These are phyloP conservation scores for Handroanthus guayacan DNA, from an alignment of 257 asterid genomes.

Conservation along the genomic window DNA sequence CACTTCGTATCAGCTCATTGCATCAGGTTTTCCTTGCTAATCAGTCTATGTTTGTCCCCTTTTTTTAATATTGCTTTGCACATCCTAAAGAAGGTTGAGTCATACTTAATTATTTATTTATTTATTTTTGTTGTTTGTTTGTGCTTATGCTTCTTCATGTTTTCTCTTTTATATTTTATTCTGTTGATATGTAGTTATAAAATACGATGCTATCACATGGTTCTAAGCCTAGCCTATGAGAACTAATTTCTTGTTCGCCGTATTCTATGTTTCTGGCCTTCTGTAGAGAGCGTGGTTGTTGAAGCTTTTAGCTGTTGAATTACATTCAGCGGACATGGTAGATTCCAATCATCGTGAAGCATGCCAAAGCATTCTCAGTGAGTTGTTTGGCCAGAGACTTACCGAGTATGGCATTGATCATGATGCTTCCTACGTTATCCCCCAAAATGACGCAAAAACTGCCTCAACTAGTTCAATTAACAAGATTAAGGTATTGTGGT, in stretches of 20 bases:
- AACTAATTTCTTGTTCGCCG: slow-evolving; percentile 18
- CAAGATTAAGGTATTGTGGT: slow-evolving; percentile 71
- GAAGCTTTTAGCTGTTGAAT: slow-evolving; percentile 88
- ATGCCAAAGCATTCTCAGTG: slow-evolving; percentile 74
- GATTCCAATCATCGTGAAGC: slow-evolving; percentile 78
- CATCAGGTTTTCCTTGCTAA: slow-evolving; percentile 75
- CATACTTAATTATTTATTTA: neutral
- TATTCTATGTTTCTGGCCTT: slow-evolving; percentile 33
- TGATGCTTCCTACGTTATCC: slow-evolving; percentile 43
- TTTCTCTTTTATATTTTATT: slow-evolving; percentile 20
- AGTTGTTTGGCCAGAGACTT: slow-evolving; percentile 69
- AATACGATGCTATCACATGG: neutral
- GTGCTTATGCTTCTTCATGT: slow-evolving; percentile 7
- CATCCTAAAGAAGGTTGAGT: neutral
- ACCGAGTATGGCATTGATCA: slow-evolving; percentile 52
- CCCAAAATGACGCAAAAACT: slow-evolving; percentile 45
- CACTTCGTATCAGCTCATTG: slow-evolving; percentile 90
- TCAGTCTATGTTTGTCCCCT: slow-evolving; percentile 18
- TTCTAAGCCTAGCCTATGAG: slow-evolving; percentile 20
- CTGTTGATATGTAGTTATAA: slow-evolving; percentile 1
- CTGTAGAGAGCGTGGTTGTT: slow-evolving; percentile 93
- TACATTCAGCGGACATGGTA: slow-evolving; percentile 76
- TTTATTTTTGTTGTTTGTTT: neutral
- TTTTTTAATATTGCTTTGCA: neutral
- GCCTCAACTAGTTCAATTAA: slow-evolving; percentile 54